These are phyloP conservation scores for Gynandropsis gynandra DNA, from an alignment of 345 rosid genomes.

Conservation along the genomic window DNA sequence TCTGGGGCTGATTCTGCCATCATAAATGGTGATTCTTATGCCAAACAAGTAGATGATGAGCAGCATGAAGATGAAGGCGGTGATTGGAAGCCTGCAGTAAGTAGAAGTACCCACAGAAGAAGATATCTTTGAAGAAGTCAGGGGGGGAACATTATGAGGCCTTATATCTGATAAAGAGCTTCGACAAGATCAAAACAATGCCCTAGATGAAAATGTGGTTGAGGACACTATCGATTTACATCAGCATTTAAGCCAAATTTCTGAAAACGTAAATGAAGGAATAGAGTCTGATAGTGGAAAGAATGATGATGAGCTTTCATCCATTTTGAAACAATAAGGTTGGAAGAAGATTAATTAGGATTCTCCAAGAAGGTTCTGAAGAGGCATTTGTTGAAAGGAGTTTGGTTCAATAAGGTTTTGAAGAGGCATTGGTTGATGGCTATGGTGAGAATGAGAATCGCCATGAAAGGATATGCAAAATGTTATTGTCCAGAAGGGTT, in stretches of 20 bases:
- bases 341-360: conserved; percentile 51
- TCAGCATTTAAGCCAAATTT: too few species aligned
- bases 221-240: too few species aligned
- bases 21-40: conserved; percentile 28
- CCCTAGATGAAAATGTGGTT: conserved; percentile 24
- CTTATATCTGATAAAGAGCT: conserved; percentile 50
- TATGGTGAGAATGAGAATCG: conserved; percentile 23
- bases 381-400: conserved; percentile 20
- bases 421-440: too few species aligned
- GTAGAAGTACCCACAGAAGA: conserved; percentile 85
- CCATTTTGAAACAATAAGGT: conserved; percentile 57
- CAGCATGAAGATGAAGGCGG: conserved; percentile 39
- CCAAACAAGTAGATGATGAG: conserved; percentile 41
- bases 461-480: conserved; percentile 72
- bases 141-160: conserved; percentile 48
- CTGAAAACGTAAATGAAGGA: too few species aligned
- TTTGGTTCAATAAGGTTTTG: too few species aligned
- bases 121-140: conserved; percentile 71
- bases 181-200: conserved; percentile 40
- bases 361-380: conserved; percentile 33
- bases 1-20: conserved; percentile 40
- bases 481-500: conserved; percentile 92
- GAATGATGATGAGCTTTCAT: conserved; percentile 36
- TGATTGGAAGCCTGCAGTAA: conserved; percentile 90
- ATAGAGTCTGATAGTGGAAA: conserved; percentile 18